These are phyloP conservation scores for Beauveria medogensis DNA, from an alignment of 2,329 filamentous ascomycete genomes.

Conservation along the genomic window DNA sequence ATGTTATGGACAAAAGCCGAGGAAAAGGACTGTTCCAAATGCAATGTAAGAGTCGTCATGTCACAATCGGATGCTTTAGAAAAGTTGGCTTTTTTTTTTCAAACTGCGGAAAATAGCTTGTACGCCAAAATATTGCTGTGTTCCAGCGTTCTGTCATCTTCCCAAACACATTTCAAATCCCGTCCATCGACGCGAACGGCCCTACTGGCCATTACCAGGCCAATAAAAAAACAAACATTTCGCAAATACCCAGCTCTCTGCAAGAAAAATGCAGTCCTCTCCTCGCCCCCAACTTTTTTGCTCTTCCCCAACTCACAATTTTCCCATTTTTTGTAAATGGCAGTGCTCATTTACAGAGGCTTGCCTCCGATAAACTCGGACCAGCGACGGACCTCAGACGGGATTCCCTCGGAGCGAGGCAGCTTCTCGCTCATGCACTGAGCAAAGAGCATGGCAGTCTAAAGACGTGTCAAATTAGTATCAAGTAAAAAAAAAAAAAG, in stretches of 20 bases:
- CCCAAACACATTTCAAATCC: neutral
- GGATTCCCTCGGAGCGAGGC: conserved; percentile 79
- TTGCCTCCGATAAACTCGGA: conserved; percentile 89
- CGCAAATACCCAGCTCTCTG: neutral
- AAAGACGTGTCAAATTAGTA: conserved; percentile 22
- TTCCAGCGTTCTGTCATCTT: neutral
- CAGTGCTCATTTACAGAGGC: conserved; percentile 50
- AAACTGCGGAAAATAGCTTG: neutral
- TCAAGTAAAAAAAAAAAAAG: neutral
- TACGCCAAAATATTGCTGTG: neutral
- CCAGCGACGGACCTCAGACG: conserved; percentile 86
- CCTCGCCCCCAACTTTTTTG: neutral
- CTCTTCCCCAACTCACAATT: neutral
- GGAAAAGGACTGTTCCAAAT: too few relatives aligned
- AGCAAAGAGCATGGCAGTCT: conserved; percentile 94
- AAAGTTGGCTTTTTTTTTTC: neutral
- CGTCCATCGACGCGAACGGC: neutral
- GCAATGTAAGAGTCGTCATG: neutral
- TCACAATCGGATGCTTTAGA: neutral
- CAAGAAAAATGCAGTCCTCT: neutral
- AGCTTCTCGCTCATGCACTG: conserved; percentile 97
- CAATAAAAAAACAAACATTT: neutral
- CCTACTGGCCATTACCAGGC: neutral
- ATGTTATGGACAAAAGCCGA: too few relatives aligned
- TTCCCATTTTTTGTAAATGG: neutral